A percentile compares a stretch with the other conserved stretches of the same genome.
Evolutionary conservation across 352 stramenopile species (phyloP).

Genomic region (Phytophthora lateralis): DNA sequence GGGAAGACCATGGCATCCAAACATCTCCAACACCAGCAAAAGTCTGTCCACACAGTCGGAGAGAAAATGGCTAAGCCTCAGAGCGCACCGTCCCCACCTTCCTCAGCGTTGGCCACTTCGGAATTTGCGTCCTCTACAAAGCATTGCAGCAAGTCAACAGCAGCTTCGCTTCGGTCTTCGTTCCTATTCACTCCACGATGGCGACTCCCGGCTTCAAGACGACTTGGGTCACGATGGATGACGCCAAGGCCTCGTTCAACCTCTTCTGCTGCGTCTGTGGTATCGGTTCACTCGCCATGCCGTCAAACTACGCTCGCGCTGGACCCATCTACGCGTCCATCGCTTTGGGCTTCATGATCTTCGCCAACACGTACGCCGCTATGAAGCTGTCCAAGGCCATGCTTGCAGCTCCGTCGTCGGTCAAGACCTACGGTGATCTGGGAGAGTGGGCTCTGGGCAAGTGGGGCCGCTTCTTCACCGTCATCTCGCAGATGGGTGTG

Average conservation of each 20-base stretch:
- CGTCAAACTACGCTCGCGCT: conserved; percentile 28
- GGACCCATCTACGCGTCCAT: conserved; percentile 24
- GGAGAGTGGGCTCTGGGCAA: conserved; percentile 28
- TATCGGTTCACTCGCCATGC: conserved; percentile 30
- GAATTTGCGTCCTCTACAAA: conserved; percentile 19
- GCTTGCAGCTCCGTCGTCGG: conserved; percentile 25
- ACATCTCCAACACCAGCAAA: conserved; percentile 29
- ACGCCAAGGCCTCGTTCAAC: conserved; percentile 33
- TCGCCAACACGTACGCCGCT: conserved; percentile 29
- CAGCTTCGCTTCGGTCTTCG: conserved; percentile 10
- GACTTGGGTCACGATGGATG: conserved; percentile 24
- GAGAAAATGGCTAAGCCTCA: conserved; percentile 8
- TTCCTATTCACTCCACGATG: background rate
- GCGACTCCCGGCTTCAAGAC: conserved; percentile 23
- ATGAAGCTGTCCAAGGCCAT: conserved; percentile 32
- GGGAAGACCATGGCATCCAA: conserved; percentile 15
- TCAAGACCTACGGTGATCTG: conserved; percentile 29
- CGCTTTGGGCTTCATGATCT: conserved; percentile 30
- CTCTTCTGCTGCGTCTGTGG: conserved; percentile 34
- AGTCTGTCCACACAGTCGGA: conserved; percentile 15
- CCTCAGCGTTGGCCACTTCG: conserved; percentile 17
- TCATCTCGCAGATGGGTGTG: conserved; percentile 31
- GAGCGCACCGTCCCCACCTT: background rate
- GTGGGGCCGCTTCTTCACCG: conserved; percentile 28
- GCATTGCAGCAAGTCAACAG: conserved; percentile 10